Conservation (phyloP, 2,329 filamentous ascomycete genomes). For the Coniochaeta prunicola region DNA sequence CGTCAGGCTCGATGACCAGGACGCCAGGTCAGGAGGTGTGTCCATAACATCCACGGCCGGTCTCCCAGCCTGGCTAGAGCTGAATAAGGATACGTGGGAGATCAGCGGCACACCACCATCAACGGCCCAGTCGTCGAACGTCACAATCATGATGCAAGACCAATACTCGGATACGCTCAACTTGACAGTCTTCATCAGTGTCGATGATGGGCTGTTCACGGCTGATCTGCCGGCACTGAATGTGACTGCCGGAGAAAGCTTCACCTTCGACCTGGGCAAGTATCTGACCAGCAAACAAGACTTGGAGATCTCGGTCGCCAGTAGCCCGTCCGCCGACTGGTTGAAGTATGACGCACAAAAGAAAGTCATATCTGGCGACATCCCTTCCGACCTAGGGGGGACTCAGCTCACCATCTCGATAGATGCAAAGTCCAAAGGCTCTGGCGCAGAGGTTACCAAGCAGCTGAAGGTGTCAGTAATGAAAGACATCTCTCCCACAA, state of each 20-base stretch:
- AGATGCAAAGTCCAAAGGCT: conserved; percentile 23
- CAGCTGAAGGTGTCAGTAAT: conserved; percentile 28
- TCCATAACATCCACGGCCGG: conserved; percentile 38
- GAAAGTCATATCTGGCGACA: conserved; percentile 30
- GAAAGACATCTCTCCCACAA: conserved; percentile 12
- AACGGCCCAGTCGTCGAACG: conserved; percentile 51
- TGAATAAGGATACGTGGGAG: conserved; percentile 54
- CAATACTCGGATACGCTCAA: conserved; percentile 51
- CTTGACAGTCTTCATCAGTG: conserved; percentile 36
- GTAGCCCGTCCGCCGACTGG: conserved; percentile 33
- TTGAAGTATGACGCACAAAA: conserved; percentile 26
- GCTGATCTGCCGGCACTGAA: conserved; percentile 31
- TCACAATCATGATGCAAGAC: conserved; percentile 55
- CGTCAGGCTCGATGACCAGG: conserved; percentile 51
- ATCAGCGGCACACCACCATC: conserved; percentile 58
- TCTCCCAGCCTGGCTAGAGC: conserved; percentile 61
- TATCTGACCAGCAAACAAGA: conserved; percentile 33
- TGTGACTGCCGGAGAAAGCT: conserved; percentile 29
- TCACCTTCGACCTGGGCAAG: conserved; percentile 33
- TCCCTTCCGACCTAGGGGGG: conserved; percentile 25
- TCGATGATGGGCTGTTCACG: conserved; percentile 30
- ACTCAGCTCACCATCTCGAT: conserved; percentile 18
- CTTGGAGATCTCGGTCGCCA: conserved; percentile 26
- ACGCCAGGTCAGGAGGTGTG: conserved; percentile 42
- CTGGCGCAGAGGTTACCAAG: conserved; percentile 27